Evolutionary conservation across 768 basidiomycete species (phyloP).

Genomic region (Lentinula aciculospora): DNA sequence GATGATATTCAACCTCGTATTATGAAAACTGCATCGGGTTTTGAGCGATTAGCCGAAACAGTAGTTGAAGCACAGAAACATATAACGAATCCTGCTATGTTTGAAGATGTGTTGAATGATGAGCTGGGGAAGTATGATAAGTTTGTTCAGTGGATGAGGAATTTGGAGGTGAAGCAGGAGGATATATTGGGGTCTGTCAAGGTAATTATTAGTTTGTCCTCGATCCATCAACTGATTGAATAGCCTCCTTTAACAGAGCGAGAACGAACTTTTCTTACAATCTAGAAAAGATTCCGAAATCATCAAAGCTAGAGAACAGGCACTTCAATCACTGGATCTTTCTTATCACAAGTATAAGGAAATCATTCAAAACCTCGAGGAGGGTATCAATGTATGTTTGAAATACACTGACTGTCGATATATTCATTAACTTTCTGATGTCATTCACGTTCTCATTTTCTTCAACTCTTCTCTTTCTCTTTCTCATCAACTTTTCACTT

Average conservation of each 20-base stretch:
- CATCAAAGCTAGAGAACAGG: constrained; percentile 76
- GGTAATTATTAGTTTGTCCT: no score
- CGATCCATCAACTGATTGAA: no score
- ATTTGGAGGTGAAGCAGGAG: constrained; percentile 55
- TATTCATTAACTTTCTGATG: no score
- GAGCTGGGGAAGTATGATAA: constrained; percentile 80
- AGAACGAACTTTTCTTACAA: constrained; percentile 66
- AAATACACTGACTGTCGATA: no score
- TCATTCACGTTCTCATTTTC: not conserved
- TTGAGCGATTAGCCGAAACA: constrained; percentile 57
- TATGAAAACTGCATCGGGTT: constrained; percentile 54
- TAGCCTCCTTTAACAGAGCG: constrained; percentile 27
- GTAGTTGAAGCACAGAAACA: not conserved
- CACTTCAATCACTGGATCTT: constrained; percentile 75
- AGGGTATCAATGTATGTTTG: constrained; percentile 81
- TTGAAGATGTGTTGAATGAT: constrained; percentile 76
- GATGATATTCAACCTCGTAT: constrained; percentile 77
- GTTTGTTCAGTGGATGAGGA: constrained; percentile 55
- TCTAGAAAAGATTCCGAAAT: constrained; percentile 74
- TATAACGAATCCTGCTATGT: constrained; percentile 71
- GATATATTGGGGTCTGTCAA: constrained; percentile 61
- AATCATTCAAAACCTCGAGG: constrained; percentile 77
- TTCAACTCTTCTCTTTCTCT: not conserved
- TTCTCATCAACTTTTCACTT: not conserved
- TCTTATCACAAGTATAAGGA: constrained; percentile 88